Evolutionary conservation across 768 basidiomycete species (phyloP), one percentile per base, ranked within the genome.

Genomic region (Boletus rufocinnamomeus): DNA sequence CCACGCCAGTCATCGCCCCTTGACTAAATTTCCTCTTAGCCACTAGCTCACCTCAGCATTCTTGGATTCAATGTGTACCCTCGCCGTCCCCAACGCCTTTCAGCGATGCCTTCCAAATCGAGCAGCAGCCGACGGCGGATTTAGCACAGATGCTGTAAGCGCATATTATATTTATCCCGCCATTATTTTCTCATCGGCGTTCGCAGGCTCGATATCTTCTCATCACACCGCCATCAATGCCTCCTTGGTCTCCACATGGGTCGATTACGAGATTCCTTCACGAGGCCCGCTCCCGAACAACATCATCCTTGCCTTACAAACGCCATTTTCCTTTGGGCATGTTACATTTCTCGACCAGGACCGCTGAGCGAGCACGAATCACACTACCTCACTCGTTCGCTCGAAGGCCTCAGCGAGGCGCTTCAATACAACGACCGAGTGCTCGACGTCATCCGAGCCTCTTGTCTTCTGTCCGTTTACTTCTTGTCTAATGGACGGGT

Each of bases 321-420:
- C 67, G 81, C 89, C 60, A 86, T 92, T 66, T 93, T 86, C 69
- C 82, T 92, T 8, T 91, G 90, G 87, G 87, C 89, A 2, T 92
- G 89, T 70, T 89, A 87, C 68, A 80, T 92, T 41, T 89, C 91
- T 11, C 80, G 88, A 23, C 85, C 89, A 8, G 86, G 84, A 40
- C 80, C 84, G 6, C 77, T 92, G 14, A 83, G 82, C 63, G 83
- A 85, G 52, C 86, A 91, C 66, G 89, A 93, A 72, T 79, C 83
- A 17, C 82, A 85, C 61, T 93, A 89, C 66, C 84, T 93, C 56
- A 76, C 74, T 11, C 82, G 83, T 37, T 77, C 88, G 2, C 81
- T 89, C 17, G 82, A 87, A 38, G 79, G 80, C 0, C 80, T 91
- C 55, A 82, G 79, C 28, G 84, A 86, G 35, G 88, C 85, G 21